A percentile compares a stretch with the other conserved stretches of the same genome.
These are phyloP conservation scores for Allium cepa DNA, from an alignment of 106 monocot species.

Conservation along the genomic window DNA sequence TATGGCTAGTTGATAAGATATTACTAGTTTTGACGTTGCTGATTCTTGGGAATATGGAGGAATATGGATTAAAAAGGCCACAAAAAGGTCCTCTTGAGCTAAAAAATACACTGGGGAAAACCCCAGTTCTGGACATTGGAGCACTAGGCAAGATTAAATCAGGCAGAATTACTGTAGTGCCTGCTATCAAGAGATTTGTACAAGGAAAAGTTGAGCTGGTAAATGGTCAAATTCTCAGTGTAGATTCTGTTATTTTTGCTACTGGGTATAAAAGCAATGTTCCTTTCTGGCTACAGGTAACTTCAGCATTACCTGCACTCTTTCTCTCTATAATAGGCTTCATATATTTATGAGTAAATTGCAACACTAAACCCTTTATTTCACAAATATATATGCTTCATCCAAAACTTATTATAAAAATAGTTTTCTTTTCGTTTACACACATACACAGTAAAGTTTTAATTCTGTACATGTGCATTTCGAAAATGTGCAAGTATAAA, in stretches of 20 bases:
- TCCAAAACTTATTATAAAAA: not conserved
- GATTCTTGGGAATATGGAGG: conserved; percentile 19
- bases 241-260: conserved; percentile 19
- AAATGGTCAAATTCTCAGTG: conserved; percentile 8
- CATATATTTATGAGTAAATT: too few relatives aligned
- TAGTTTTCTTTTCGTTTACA: not conserved
- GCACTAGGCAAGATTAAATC: conserved; percentile 22
- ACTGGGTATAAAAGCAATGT: conserved; percentile 33
- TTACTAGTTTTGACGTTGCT: conserved; percentile 19
- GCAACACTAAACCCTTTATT: too few relatives aligned
- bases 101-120: conserved; percentile 22
- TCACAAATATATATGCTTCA: too few relatives aligned
- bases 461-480: too few relatives aligned
- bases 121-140: conserved; percentile 31
- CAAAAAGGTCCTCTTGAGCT: conserved; percentile 22
- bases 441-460: too few relatives aligned
- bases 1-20: conserved; percentile 20
- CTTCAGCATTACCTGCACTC: not conserved
- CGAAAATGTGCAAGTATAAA: too few relatives aligned
- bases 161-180: conserved; percentile 23
- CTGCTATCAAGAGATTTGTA: conserved; percentile 21
- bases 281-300: conserved; percentile 29
- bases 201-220: conserved; percentile 25
- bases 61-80: conserved; percentile 27
- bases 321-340: too few relatives aligned